Conservation (phyloP, 108 stramenopile species). For the Nitzschia inconspicua region DNA sequence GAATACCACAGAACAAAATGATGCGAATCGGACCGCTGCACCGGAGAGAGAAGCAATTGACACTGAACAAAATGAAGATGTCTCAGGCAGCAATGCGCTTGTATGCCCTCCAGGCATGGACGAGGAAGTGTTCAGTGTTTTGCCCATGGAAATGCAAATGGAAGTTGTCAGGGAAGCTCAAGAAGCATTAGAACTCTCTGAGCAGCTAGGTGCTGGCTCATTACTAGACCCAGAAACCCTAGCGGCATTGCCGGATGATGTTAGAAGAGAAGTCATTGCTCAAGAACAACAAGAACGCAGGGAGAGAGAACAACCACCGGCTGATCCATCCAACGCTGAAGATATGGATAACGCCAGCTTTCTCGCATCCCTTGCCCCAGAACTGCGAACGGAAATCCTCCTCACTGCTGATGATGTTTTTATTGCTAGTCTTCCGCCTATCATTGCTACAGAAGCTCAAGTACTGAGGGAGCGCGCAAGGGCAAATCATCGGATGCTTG, state of each 20-base stretch:
- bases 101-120: conserved; percentile 90
- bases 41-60: not conserved
- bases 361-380: conserved; percentile 86
- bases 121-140: conserved; percentile 82
- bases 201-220: conserved; percentile 74
- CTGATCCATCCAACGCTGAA: conserved; percentile 89
- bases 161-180: conserved; percentile 81
- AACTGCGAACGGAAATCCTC: conserved; percentile 89
- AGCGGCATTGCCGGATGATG: conserved; percentile 92
- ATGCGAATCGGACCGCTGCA: not conserved
- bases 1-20: not conserved
- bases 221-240: conserved; percentile 92
- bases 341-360: conserved; percentile 92
- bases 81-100: conserved; percentile 37
- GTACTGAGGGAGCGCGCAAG: conserved; percentile 82
- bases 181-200: conserved; percentile 46
- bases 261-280: conserved; percentile 90
- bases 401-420: conserved; percentile 83
- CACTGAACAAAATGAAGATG: conserved; percentile 4
- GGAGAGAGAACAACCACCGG: conserved; percentile 58
- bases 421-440: conserved; percentile 75
- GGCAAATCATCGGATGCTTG: conserved; percentile 25
- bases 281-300: conserved; percentile 87
- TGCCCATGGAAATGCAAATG: conserved; percentile 90
- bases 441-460: conserved; percentile 87